Base-by-base conservation (phyloP, 2,329 filamentous ascomycete genomes). In the Trichoderma sp. region DNA sequence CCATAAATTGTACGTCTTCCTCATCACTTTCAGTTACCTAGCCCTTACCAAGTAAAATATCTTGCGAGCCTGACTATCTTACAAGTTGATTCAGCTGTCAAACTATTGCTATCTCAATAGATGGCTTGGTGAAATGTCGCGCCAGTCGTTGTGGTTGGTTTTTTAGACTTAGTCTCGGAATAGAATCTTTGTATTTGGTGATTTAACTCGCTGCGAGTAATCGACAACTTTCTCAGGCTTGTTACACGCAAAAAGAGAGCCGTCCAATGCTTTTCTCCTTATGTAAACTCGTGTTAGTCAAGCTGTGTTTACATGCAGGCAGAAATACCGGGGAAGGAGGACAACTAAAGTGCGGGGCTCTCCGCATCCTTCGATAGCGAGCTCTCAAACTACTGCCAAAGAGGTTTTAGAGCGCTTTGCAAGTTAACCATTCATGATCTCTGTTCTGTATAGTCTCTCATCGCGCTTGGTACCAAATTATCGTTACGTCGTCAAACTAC, bases 331-430 rank as follows among this genome's bases (percentile, higher is more conserved):
- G 40, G 11, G 52, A 37, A 16, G 11, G 52, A 37, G 24, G 5
- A n/a, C 24, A 43, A 27, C 62, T 31, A 65, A 29, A 2, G 35
- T 65, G 62, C 62, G 62, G 62, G 62, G 62, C n/a, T 65, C 52
- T 43, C 61, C 3, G 16, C 19, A 65, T 56, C 37, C 49, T 43
- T 65, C 35, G 21, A 64, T 64, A 19, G 47, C 52, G 49, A 56
- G 43, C 7, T 52, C 29, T 6, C 11, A 8, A 7, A 35, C 37
- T 60, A 13, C 8, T 19, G 31, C 31, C 40, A n/a, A 40, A 47
- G 16, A 19, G 27, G 52, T 5, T 65, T 65, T 11, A 65, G 62
- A 57, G 47, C 62, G 57, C 35, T 27, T 57, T 57, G 62, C 62
- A 49, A 33, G 5, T 24, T 33, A 19, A 3, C 24, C 11, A 2